Conservation (phyloP, 495 filamentous ascomycete genomes). For the Penicillium paxilli region DNA sequence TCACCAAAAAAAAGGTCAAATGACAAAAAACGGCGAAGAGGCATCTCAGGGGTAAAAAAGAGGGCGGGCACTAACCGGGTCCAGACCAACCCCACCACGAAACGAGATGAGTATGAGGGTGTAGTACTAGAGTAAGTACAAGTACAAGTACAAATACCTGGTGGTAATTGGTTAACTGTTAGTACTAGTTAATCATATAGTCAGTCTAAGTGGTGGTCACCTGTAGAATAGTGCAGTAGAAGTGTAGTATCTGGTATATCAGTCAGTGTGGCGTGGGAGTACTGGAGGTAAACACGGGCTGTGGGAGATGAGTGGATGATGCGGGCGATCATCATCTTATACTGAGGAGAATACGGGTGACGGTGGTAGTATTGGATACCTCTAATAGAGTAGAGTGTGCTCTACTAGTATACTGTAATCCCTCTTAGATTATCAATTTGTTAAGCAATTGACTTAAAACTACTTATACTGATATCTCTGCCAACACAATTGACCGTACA, state of each 20-base stretch:
- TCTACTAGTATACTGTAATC: too few relatives aligned
- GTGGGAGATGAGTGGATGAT: slow-evolving; percentile 23
- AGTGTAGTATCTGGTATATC: not conserved
- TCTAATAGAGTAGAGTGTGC: too few relatives aligned
- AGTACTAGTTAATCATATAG: not conserved
- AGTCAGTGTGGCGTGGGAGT: not conserved
- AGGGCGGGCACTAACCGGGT: not conserved
- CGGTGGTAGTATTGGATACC: not conserved
- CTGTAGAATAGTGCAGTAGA: not conserved
- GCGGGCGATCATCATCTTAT: slow-evolving; percentile 25
- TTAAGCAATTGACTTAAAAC: too few relatives aligned
- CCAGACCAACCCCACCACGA: not conserved
- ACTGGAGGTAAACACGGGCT: not conserved
- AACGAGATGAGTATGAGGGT: not conserved
- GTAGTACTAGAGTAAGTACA: not conserved
- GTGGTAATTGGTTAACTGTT: too few relatives aligned
- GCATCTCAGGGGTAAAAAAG: slow-evolving; percentile 2
- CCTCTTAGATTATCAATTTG: too few relatives aligned
- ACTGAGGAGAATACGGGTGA: too few relatives aligned
- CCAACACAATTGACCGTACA: too few relatives aligned
- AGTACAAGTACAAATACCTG: not conserved
- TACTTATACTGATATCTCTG: too few relatives aligned
- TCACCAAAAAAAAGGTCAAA: slow-evolving; percentile 7
- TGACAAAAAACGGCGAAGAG: slow-evolving; percentile 8
- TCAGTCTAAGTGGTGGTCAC: too few relatives aligned